These are phyloP conservation scores for Zoysia pacifica DNA, from an alignment of 176 grass and related monocot genomes.

Conservation along the genomic window DNA sequence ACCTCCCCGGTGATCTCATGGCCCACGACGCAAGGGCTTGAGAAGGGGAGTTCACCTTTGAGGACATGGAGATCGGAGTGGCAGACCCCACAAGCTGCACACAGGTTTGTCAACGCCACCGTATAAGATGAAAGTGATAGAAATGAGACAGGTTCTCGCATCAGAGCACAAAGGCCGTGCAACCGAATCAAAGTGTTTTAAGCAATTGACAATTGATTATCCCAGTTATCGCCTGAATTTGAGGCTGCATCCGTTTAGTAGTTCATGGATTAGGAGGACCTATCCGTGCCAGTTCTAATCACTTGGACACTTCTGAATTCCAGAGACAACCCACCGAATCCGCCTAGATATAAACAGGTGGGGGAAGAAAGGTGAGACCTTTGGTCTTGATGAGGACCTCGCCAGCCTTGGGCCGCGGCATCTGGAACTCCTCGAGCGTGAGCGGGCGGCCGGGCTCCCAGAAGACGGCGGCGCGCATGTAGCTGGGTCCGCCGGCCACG, in stretches of 20 bases:
- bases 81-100: constrained; percentile 88
- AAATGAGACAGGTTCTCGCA: not conserved
- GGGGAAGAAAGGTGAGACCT: constrained; percentile 34
- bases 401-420: constrained; percentile 93
- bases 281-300: not conserved
- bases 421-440: constrained; percentile 83
- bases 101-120: not conserved
- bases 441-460: constrained; percentile 95
- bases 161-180: not conserved
- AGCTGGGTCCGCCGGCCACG: constrained; percentile 74
- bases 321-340: not conserved
- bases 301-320: not conserved
- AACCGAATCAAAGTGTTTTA: not conserved
- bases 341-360: not conserved
- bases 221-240: not conserved
- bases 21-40: constrained; percentile 81
- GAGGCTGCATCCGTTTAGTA: not conserved
- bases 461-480: constrained; percentile 84
- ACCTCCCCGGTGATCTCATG: constrained; percentile 99
- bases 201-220: not conserved
- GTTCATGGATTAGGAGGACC: no score
- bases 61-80: constrained; percentile 96
- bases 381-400: constrained; percentile 95
- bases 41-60: constrained; percentile 93
- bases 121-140: not conserved